Evolutionary conservation across 441 rosid species (phyloP), one percentile per base, ranked within the genome.

Genomic region (Lepidium campestre): DNA sequence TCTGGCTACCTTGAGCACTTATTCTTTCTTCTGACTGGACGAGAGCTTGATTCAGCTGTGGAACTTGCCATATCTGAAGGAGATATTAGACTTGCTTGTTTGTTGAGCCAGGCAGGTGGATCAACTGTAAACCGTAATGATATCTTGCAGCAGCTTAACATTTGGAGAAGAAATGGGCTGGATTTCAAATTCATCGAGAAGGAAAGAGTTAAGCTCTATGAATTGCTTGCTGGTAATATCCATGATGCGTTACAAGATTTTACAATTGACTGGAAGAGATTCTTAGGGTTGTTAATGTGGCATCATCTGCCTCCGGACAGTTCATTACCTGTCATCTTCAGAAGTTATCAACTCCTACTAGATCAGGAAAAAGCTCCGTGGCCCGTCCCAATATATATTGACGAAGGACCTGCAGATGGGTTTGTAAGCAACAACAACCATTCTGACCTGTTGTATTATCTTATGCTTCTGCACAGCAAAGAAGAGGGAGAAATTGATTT

Each of bases 61-160:
- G 97, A 91, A 77, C 76, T 91, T 73, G 94, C 99, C 72, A 78
- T 87, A 76, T 88, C 94, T 39, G 85, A 62, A 80, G 99, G 99
- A 74, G 99, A 94, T 80, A 96, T 90, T 58, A 86, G 97, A 69
- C 79, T 89, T 77, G 96, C 94, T 77, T 91, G 98, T 83, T 83
- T 94, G 79, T 78, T 91, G 76, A 91, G 98, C 74, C 98, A 94
- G 78, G 96, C 98, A 70, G 97, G 97, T 70, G 99, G 99, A 25
- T 90, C 92, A 59, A 77, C 77, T 59, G 84, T 84, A 59, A 88
- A 82, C 73, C 99, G 91, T 62, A 72, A 82, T 65, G 88, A 91
- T 75, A 45, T 94, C 68, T 73, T 79, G 71, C 80, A 59, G 25
- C 99, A 91, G 73, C 98, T 94, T 84, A 80, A 81, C 77, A 73